Evolutionary conservation across 371 early-diverging fungal genomes (phyloP).

Genomic region (Mortierella sp.): DNA sequence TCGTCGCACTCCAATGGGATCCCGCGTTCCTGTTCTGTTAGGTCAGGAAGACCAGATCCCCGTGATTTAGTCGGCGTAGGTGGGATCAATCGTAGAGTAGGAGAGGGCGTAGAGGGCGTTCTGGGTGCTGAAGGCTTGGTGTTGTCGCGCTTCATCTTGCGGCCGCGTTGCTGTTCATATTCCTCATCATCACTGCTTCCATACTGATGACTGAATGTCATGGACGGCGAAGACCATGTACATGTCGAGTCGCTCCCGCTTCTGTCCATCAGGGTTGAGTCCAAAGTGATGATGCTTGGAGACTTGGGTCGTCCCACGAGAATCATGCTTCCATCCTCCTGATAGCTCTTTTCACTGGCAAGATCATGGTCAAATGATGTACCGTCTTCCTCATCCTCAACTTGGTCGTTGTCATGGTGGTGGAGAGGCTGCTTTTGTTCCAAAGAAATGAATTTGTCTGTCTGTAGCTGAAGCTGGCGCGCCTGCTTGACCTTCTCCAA

Average conservation of each 20-base stretch:
- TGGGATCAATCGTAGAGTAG: constrained; percentile 42
- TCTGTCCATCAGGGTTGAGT: constrained; percentile 31
- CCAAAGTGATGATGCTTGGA: constrained; percentile 28
- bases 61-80: constrained; percentile 36
- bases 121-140: constrained; percentile 1
- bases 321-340: constrained; percentile 30
- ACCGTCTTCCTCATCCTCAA: no score
- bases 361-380: constrained; percentile 1
- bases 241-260: constrained; percentile 28
- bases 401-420: no score
- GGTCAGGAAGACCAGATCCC: not conserved
- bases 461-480: constrained; percentile 29
- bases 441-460: constrained; percentile 18
- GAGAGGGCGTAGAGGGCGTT: constrained; percentile 43
- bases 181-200: constrained; percentile 3
- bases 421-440: not conserved
- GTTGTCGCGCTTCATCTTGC: not conserved
- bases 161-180: not conserved
- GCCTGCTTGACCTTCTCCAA: constrained; percentile 31
- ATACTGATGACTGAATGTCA: not conserved
- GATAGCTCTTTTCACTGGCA: constrained; percentile 23
- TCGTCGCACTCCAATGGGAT: constrained; percentile 25
- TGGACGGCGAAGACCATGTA: constrained; percentile 19
- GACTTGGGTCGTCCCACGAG: constrained; percentile 26
- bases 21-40: constrained; percentile 26